Evolutionary conservation across 768 basidiomycete species (phyloP), one percentile per base, ranked within the genome.

Genomic region (Rhodotorula diobovata): DNA sequence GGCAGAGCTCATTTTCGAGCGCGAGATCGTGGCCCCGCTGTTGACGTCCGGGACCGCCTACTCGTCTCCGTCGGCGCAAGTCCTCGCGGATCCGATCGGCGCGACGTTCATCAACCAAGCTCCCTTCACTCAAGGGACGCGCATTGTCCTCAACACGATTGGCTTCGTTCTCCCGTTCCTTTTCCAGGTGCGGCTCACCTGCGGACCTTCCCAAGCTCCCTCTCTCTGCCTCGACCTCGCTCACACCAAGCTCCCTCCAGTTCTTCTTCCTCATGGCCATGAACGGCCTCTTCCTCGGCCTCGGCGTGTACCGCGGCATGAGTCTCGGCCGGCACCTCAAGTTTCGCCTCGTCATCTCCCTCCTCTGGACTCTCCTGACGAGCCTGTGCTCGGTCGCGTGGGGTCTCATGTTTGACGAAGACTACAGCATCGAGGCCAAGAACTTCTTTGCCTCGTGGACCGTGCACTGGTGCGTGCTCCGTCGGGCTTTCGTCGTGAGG

Each of bases 251-350:
- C 12, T 21, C 18, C 21, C 28, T 50, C n/a, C 53, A 55, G 34
- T 71, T 71, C 70, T 71, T 71, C 61, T 67, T 67, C 70, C 37
- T 67, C 32, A 43, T 71, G 41, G 50, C 34, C 8, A 0, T 60
- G 16, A 67, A 71, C 56, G 32, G 41, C 6, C 30, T 71, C 45
- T 58, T 56, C 35, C 32, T 30, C 37, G 25, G 34, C 28, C 54
- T 61, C 20, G 65, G 65, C 41, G 46, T 51, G 25, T 67, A 67
- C 37, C 32, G 35, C 5, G 34, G 30, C 30, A 53, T 60, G 56
- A n/a, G 55, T 6, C 35, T 63, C n/a, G 4, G 0, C 0, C 61
- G 28, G 0, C 66, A 67, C 51, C 16, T 67, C 61, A 59, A 30
- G 48, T 39, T 25, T 11, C 65, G 66, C 16, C 10, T 63, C 51